A percentile compares a stretch with the other conserved stretches of the same genome.
These are phyloP conservation scores for Clonostachys byssicola DNA, from an alignment of 2,329 filamentous ascomycete species.

Conservation along the genomic window DNA sequence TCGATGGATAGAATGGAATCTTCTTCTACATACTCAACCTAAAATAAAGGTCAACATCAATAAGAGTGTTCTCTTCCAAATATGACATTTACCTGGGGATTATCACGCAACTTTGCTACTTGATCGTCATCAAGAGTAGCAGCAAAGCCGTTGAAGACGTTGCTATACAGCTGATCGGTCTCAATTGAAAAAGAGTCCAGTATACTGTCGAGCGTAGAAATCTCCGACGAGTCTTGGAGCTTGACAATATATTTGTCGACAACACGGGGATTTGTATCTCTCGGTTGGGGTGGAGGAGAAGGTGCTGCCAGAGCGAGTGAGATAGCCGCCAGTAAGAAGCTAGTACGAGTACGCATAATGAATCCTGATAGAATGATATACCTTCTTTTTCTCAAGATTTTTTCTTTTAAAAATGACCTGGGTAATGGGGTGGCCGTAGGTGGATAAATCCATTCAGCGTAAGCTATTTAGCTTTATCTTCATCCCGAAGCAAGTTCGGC, in stretches of 20 bases:
- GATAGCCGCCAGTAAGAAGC: neutral
- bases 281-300: neutral
- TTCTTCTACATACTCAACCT: constrained; percentile 28
- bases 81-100: constrained; percentile 12
- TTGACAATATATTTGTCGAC: constrained; percentile 11
- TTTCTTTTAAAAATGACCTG: too few relatives aligned
- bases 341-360: too few relatives aligned
- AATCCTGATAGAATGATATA: too few relatives aligned
- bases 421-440: too few relatives aligned
- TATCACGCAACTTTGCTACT: constrained; percentile 13
- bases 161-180: constrained; percentile 4
- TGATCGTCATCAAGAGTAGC: constrained; percentile 14
- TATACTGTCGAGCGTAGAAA: constrained; percentile 1
- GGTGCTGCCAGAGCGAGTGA: neutral
- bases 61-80: too few relatives aligned
- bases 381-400: too few relatives aligned
- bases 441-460: too few relatives aligned
- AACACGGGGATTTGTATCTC: neutral
- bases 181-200: constrained; percentile 2
- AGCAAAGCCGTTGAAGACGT: constrained; percentile 16
- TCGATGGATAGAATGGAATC: constrained; percentile 37
- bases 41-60: too few relatives aligned
- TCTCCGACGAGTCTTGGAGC: constrained; percentile 2
- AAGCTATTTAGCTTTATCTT: too few relatives aligned
- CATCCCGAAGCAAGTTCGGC: too few relatives aligned